Base-by-base conservation (phyloP, 192 early-diverging fungal species). In the Phlyctochytrium bullatum region DNA sequence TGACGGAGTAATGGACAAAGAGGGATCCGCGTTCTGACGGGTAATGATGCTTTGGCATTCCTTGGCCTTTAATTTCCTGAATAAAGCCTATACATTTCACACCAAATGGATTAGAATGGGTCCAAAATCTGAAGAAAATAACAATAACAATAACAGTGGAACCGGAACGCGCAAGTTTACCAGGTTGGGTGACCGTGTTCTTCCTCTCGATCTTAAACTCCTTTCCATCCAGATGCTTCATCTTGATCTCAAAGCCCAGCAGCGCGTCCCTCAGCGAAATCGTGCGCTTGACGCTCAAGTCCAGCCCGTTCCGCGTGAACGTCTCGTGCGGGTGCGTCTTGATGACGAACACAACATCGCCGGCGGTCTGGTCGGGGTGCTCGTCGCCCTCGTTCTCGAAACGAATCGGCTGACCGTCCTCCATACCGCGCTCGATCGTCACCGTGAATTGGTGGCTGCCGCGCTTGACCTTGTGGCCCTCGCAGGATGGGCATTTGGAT, bases 331-430 rank as follows among this genome's bases (percentile, higher is more conserved):
- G 85, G 52, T 78, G 65, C 52, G 90, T 87, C 20, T 69, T 69
- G 27, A 98, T 34, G 6, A 75, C 83, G 78, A 99, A 96, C 33
- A 93, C 75, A 17, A 97, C 79, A 32, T 96, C 88, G 3, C 97
- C 97, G 12, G 96, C 87, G 47, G 90, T 81, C 16, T 83, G 76
- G 64, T 98, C 97, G 12, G 97, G 97, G 25, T 83, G 82, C 77
- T 97, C 90, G 76, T 99, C 95, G 16, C 79, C 89, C 75, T 95
- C 96, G 35, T 88, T 80, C 51, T 98, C 97, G 73, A 98, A 90
- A 24, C 78, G 78, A 56, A 94, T 83, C 31, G 71, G 50, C 33
- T 88, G 78, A 17, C 87, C 90, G 72, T 94, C 88, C 17, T 66
- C 62, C 88, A 95, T 91, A 36, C 96, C 97, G 20, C 85, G 86